Base-by-base conservation (phyloP, 306 rosid species). In the Cicer pinnatifidum region DNA sequence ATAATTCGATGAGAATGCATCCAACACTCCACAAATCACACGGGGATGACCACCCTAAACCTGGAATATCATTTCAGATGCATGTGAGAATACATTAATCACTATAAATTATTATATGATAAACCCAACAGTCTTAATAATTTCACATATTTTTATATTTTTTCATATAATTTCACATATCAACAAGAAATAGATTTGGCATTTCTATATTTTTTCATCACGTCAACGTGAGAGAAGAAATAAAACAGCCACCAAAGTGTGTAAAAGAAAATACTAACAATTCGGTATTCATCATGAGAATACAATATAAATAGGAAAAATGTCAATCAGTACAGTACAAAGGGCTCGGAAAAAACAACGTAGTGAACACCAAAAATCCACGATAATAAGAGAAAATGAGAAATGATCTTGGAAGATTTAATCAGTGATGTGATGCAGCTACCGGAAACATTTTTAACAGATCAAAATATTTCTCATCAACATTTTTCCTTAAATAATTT, bases 1-100 rank as follows among this genome's bases (percentile, higher is more conserved):
- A 89, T 63, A 93, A 86, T 74, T 90, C 98, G 6, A 89, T 70
- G 57, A 93, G 91, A 62, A 93, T 90, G 86, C 98, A 93, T 61
- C 98, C 98, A 28, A 89, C 69, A 71, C 98, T 93, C 98, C 98
- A 93, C 82, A 93, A 37, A 75, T 93, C 98, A 64, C 98, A 93
- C 1, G 98, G 97, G 72, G 86, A 83, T 70, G 85, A 83, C 98
- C 98, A 93, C 57, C 98, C 98, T 73, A 93, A 80, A 85, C 98
- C 98, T 93, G 87, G 81, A 87, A 80, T 67, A 69, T 41, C 63
- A 75, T 52, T 75, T 58, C 67, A 69, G 43, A 67, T 51, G 63
- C 67, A 44, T 66, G 80, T 80, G 54, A 82, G 85, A 54, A 78
- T 59, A 45, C 71, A 62, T 69, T 8, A 77, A 48, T 40, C 53